A percentile compares a stretch with the other conserved stretches of the same genome.
Conservation (phyloP, 2,329 filamentous ascomycete genomes). For the Colletotrichum sp. region DNA sequence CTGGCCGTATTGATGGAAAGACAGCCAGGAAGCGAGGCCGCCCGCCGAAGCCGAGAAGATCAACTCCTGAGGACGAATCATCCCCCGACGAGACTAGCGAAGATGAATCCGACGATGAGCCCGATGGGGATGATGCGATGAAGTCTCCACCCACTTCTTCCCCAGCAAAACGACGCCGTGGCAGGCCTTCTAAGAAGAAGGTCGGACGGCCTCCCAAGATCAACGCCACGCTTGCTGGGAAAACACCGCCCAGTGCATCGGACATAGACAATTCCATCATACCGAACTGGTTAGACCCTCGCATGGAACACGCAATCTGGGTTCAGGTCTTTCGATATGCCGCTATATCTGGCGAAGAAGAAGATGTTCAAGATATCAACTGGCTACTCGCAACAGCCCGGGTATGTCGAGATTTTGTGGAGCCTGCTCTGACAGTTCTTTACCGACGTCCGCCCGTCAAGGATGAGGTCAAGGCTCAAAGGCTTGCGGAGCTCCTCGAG, state of each 20-base stretch:
- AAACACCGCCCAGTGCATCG: neutral
- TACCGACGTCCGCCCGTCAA: conserved; percentile 73
- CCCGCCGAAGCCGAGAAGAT: neutral
- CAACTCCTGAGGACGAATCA: neutral
- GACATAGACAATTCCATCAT: conserved; percentile 31
- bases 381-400: conserved; percentile 72
- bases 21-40: neutral
- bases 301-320: conserved; percentile 71
- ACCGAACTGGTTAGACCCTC: conserved; percentile 59
- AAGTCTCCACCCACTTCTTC: neutral
- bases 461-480: conserved; percentile 45
- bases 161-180: neutral
- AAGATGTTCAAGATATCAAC: conserved; percentile 42
- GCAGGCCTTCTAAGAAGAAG: neutral
- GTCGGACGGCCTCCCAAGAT: neutral
- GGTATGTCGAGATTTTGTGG: conserved; percentile 68
- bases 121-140: neutral
- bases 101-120: neutral
- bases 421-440: conserved; percentile 75
- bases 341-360: conserved; percentile 44
- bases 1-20: neutral
- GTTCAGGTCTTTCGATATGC: conserved; percentile 73
- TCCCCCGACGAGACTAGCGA: neutral
- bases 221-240: neutral
- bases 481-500: conserved; percentile 59